A percentile compares a stretch with the other conserved stretches of the same genome.
These are phyloP conservation scores for Populus hybrid DNA, from an alignment of 441 rosid species.

Conservation along the genomic window DNA sequence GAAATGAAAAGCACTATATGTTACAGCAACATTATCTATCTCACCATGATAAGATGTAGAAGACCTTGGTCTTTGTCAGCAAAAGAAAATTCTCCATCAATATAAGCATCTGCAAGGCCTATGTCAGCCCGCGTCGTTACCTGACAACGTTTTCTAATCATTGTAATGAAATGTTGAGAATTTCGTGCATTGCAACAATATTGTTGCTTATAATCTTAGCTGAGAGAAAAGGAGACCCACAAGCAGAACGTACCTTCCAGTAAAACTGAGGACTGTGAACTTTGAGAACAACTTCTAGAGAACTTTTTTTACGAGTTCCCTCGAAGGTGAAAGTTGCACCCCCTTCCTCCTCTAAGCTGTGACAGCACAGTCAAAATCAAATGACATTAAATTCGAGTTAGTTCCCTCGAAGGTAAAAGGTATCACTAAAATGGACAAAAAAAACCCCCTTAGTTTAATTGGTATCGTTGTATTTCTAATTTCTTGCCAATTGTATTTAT, in stretches of 20 bases:
- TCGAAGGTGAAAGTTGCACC: constrained; percentile 64
- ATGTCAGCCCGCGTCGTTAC: constrained; percentile 82
- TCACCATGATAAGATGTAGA: constrained; percentile 63
- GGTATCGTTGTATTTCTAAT: too few relatives aligned
- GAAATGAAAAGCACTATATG: too few relatives aligned
- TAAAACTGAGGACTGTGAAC: constrained; percentile 81
- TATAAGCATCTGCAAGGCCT: constrained; percentile 85
- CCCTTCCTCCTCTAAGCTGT: constrained; percentile 75
- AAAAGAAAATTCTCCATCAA: constrained; percentile 77
- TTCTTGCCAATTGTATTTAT: too few relatives aligned
- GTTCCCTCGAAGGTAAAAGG: too few relatives aligned
- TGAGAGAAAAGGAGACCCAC: not conserved
- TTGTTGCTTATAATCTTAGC: too few relatives aligned
- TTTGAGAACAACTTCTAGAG: constrained; percentile 39
- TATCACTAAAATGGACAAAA: too few relatives aligned
- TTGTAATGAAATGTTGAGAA: too few relatives aligned
- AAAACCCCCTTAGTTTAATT: too few relatives aligned
- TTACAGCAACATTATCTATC: not conserved
- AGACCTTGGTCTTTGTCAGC: constrained; percentile 73
- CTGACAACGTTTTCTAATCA: constrained; percentile 30
- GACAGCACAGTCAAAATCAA: not conserved
- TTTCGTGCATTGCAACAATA: too few relatives aligned
- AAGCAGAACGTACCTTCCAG: constrained; percentile 63
- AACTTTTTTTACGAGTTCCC: constrained; percentile 36
- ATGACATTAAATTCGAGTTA: too few relatives aligned